phyloP scores from a whole-genome alignment of 495 filamentous ascomycete species.

The Sporormia fimetaria region DNA sequence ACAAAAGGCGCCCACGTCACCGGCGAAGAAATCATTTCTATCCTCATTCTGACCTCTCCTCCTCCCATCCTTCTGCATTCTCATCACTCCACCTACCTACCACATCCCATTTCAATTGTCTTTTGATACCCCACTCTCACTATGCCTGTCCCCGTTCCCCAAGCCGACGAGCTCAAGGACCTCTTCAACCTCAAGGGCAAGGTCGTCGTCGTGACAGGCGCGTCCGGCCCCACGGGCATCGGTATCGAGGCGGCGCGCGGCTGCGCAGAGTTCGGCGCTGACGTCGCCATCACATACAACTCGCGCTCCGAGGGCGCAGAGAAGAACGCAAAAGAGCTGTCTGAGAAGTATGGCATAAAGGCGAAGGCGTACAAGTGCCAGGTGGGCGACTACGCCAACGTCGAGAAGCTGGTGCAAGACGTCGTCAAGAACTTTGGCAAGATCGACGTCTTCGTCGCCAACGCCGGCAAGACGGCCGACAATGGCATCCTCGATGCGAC shows the following conservation, averaged over 20 bases:
- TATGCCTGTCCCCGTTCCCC: slow-evolving; percentile 49
- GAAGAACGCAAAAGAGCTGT: slow-evolving; percentile 52
- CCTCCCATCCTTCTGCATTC: background rate
- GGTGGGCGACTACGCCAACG: slow-evolving; percentile 42
- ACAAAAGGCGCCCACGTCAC: too few species aligned
- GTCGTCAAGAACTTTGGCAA: slow-evolving; percentile 54
- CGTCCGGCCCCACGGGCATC: slow-evolving; percentile 57
- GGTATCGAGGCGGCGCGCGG: slow-evolving; percentile 63
- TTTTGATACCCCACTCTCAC: slow-evolving; percentile 7
- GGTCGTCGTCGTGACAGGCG: slow-evolving; percentile 59
- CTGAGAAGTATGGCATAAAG: slow-evolving; percentile 51
- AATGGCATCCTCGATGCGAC: slow-evolving; percentile 51
- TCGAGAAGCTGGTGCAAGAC: slow-evolving; percentile 39
- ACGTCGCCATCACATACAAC: slow-evolving; percentile 57
- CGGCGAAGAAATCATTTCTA: too few species aligned
- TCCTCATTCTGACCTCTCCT: slow-evolving; percentile 1
- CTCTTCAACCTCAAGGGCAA: slow-evolving; percentile 64
- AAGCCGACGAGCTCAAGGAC: slow-evolving; percentile 47
- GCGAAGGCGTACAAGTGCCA: slow-evolving; percentile 54
- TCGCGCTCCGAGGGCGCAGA: slow-evolving; percentile 50
- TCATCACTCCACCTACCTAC: slow-evolving; percentile 3
- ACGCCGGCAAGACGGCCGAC: slow-evolving; percentile 55
- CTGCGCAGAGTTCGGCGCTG: slow-evolving; percentile 60
- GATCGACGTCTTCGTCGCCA: slow-evolving; percentile 57
- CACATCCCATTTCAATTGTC: background rate